Evolutionary conservation across 345 rosid genomes (phyloP).

Genomic region (Citrus inodora): DNA sequence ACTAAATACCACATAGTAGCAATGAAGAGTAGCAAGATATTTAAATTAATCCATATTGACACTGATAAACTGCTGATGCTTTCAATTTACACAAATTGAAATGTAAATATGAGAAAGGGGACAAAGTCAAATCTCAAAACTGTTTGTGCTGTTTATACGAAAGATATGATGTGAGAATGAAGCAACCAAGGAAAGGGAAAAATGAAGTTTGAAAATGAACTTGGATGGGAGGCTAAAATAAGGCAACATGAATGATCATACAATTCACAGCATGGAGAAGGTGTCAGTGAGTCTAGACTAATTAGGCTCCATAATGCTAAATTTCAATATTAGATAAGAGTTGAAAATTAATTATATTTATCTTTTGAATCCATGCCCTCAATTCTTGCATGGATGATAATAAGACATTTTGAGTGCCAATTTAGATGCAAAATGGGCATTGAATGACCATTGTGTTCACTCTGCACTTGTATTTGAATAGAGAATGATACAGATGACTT

Average conservation of each 20-base stretch:
- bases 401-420: background rate
- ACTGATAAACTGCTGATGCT: background rate
- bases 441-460: background rate
- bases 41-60: background rate
- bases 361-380: background rate
- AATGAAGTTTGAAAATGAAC: no score
- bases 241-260: background rate
- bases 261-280: background rate
- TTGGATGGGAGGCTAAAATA: background rate
- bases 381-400: background rate
- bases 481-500: background rate
- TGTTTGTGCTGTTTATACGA: background rate
- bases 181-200: no score
- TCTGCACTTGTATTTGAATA: background rate
- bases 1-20: background rate
- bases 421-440: background rate
- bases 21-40: background rate
- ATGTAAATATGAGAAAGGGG: no score
- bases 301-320: background rate
- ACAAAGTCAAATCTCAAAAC: background rate
- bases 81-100: background rate
- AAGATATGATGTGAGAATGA: no score
- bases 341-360: background rate
- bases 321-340: background rate
- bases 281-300: background rate